phyloP scores from a whole-genome alignment of 2,329 filamentous ascomycete species.

The Alternaria angustiovoidea region DNA sequence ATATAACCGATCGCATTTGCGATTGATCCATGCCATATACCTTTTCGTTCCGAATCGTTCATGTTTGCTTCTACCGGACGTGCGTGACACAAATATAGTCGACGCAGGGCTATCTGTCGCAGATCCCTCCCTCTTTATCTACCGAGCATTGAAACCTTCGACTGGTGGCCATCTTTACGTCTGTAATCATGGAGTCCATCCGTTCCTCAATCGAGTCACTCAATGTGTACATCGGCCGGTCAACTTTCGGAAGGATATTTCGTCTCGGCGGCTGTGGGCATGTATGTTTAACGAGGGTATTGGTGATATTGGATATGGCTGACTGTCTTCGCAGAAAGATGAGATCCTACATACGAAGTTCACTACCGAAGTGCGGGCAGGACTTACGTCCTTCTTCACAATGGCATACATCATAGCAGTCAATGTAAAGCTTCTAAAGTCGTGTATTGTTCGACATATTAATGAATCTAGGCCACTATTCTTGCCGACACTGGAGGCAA shows the following conservation, averaged over 20 bases:
- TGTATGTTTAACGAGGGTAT: slow-evolving; percentile 61
- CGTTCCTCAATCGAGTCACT: slow-evolving; percentile 27
- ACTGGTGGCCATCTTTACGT: slow-evolving; percentile 1
- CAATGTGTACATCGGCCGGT: slow-evolving; percentile 39
- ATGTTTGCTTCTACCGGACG: slow-evolving; percentile 24
- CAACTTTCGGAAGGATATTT: slow-evolving; percentile 62
- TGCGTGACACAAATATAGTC: slow-evolving; percentile 18
- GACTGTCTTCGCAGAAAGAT: slow-evolving; percentile 60
- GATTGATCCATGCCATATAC: slow-evolving; percentile 10
- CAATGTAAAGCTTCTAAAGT: slow-evolving; percentile 27
- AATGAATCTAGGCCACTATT: slow-evolving; percentile 43
- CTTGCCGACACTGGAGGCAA: slow-evolving; percentile 73
- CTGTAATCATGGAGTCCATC: slow-evolving; percentile 35
- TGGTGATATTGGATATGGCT: not conserved
- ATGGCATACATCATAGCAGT: slow-evolving; percentile 54
- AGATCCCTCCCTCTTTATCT: slow-evolving; percentile 3
- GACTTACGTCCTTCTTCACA: slow-evolving; percentile 71
- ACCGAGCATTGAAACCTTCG: slow-evolving; percentile 14
- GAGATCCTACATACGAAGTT: slow-evolving; percentile 81
- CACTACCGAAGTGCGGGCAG: slow-evolving; percentile 83
- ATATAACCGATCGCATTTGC: slow-evolving; percentile 7
- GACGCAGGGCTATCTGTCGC: not conserved
- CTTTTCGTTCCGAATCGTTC: slow-evolving; percentile 12
- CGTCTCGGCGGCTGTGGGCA: slow-evolving; percentile 83
- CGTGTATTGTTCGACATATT: slow-evolving; percentile 3